Evolutionary conservation across 495 filamentous ascomycete genomes (phyloP), one percentile per base, ranked within the genome.

Genomic region (Corynascus novoguineensis): DNA sequence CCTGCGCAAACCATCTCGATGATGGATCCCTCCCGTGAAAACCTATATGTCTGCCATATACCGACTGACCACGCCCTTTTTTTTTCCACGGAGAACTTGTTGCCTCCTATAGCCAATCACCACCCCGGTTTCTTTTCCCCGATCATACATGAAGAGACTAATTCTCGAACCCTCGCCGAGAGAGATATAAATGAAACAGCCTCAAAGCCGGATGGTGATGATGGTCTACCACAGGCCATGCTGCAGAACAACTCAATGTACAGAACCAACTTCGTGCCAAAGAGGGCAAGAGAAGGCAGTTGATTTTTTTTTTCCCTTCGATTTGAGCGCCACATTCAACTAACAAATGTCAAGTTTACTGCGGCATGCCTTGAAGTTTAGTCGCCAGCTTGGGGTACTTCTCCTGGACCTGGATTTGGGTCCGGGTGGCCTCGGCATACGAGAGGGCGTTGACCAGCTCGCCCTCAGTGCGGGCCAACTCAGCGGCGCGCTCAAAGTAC

Each of bases 401-500:
- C 75, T 97, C 89, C 75, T 97, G 92, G 15, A 98, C 93, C 76
- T 97, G 88, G 37, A 99, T 80, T 74, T 99, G 93, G 53, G 95
- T 97, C 58, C 95, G 80, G 46, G 93, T 97, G 21, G 95, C 93
- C 73, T 99, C 93, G 14, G 93, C 93, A 70, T 99, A 99, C 14
- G 89, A 95, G 29, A 99, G 81, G 11, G 93, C 93, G 60, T 97
- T 99, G 61, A 97, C 81, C 50, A 97, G 88, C 75, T 99, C 93
- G 46, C 87, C 90, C 64, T 96, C 92, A 1, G 93, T 99, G 48
- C 93, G 78, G n/a, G 91, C 90, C 29, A 99, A 84, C 75, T 96
- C 89, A 12, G 93, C 93, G 2, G 93, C 93, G 29, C 89, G 86
- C 78, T 97, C 90, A 63, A 99, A 99, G 77, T 97, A 97, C 72